Base-by-base conservation (phyloP, 2,329 filamentous ascomycete species). In the Albifimbria verrucaria region DNA sequence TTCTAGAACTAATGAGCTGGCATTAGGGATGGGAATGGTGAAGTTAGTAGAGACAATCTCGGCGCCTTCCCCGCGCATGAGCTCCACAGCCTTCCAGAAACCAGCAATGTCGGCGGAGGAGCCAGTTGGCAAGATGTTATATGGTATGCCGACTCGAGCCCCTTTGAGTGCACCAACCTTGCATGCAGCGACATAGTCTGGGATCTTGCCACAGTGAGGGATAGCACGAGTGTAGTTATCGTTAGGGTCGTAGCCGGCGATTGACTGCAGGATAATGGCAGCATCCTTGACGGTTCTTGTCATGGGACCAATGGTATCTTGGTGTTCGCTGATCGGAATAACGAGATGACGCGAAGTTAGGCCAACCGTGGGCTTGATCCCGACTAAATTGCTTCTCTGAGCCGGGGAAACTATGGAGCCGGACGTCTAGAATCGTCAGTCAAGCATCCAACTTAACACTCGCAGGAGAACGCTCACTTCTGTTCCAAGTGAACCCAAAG, bases 351-450 rank as follows among this genome's bases (percentile, higher is more conserved):
- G 72, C 1, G 82, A 85, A 0, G 81, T 87, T 3, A 89, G 71
- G 0, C 86, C 86, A 2, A 88, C 81, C 0, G 84, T 86, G 1
- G 86, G 83, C 63, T 86, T 87, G 64, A 90, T 84, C 2, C 83
- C 86, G 1, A 88, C 85, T 2, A 88, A 57, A 50, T 86, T 85
- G 66, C 81, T 86, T 1, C 59, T 52, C 23, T 66, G 57, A 1
- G 72, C 63, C 0, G 86, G 86, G 4, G 72, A 76, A 2, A 88
- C 59, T 48, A 89, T 86, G 15, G 81, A 86, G 3, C 84, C 85
- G 55, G 76, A 75, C 0, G 86, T 88, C 64, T 86, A 26, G 4
- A 12, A 21, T 48, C n/a, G n/a, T n/a, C 24, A 4, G 23, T 48
- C 4, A 47, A 23, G 3, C 17, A 48, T 26, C 11, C 3, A n/a